Evolutionary conservation across 2,329 filamentous ascomycete genomes (phyloP), one percentile per base, ranked within the genome.

Genomic region (Botrytis sinoallii): DNA sequence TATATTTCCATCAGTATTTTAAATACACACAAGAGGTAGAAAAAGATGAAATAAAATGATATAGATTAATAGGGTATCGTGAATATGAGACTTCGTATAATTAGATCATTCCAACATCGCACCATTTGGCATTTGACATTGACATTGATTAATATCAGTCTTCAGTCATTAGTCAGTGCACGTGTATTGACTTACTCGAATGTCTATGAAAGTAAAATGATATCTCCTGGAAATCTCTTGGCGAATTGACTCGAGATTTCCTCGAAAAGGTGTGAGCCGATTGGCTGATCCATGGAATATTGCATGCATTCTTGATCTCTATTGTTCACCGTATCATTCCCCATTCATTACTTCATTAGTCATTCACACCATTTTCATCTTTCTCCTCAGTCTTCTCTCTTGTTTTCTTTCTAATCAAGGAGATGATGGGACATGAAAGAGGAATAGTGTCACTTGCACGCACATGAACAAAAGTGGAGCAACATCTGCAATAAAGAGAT

Each of bases 401-500:
- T 65, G 8, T 18, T 63, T n/a, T 48, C 35, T 18, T 66, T 66
- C 44, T 38, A 38, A 52, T 66, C 64, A 38, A 67, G 64, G 63
- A 64, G 40, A 32, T 16, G 29, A 20, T 48, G 9, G 2, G 3
- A 12, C 1, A 6, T 32, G 29, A n/a, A 67, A 18, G 3, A 18
- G 44, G 64, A 18, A 5, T 67, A 67, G 64, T 2, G 22, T 9
- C 8, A 16, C 7, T 55, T 3, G 6, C 16, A n/a, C n/a, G 48
- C 29, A 22, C 16, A 48, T 52, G 7, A 4, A 20, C 0, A 52
- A 5, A 38, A 38, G 44, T 67, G 65, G 65, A 55, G 22, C 1
- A 6, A 6, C 3, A 14, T 4, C 8, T 14, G 32, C 40, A 18
- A 67, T 38, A 4, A 0, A 1, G 1, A 2, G 1, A 1, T 4